A percentile compares a stretch with the other conserved stretches of the same genome.
These are phyloP conservation scores for Cubamyces lactineus DNA, from an alignment of 768 basidiomycete species.

Conservation along the genomic window DNA sequence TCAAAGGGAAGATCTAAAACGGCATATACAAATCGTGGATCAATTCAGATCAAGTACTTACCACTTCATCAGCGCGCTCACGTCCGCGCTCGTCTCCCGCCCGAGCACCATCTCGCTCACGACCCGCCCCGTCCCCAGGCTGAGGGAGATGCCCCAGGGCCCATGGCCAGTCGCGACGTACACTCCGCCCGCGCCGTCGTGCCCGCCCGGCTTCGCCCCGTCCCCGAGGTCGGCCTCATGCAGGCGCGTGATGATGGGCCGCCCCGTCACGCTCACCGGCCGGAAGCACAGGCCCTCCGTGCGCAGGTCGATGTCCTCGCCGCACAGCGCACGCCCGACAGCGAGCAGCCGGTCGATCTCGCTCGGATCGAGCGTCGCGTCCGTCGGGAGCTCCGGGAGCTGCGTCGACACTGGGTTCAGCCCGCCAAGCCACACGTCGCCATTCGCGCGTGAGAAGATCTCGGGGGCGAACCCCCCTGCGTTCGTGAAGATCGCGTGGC, in stretches of 20 bases:
- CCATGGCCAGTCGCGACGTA: conserved; percentile 42
- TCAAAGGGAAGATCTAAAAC: not conserved
- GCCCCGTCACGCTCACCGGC: conserved; percentile 36
- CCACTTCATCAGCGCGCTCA: conserved; percentile 31
- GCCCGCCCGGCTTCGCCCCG: conserved; percentile 24
- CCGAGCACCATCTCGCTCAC: conserved; percentile 36
- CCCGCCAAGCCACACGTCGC: conserved; percentile 40
- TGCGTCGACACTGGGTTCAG: conserved; percentile 33
- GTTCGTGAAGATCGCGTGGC: conserved; percentile 39
- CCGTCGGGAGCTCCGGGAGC: conserved; percentile 32
- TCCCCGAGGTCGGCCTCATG: conserved; percentile 33
- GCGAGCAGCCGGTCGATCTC: conserved; percentile 21
- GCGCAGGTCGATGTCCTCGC: conserved; percentile 32
- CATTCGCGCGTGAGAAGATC: conserved; percentile 36
- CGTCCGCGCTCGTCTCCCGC: conserved; percentile 34
- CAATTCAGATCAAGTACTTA: conserved; percentile 21
- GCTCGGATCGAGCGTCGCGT: conserved; percentile 15
- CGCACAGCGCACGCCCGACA: conserved; percentile 25
- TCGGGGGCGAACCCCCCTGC: conserved; percentile 36
- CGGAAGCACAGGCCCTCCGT: conserved; percentile 40
- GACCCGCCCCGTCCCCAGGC: conserved; percentile 38
- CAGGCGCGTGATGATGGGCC: conserved; percentile 38
- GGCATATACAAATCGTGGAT: not conserved
- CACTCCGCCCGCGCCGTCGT: conserved; percentile 27
- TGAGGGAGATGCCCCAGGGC: conserved; percentile 43